Percentiles rank a stretch among this genome's conserved stretches.
Conservation (phyloP, 441 rosid species). For the Biscutella auriculata region DNA sequence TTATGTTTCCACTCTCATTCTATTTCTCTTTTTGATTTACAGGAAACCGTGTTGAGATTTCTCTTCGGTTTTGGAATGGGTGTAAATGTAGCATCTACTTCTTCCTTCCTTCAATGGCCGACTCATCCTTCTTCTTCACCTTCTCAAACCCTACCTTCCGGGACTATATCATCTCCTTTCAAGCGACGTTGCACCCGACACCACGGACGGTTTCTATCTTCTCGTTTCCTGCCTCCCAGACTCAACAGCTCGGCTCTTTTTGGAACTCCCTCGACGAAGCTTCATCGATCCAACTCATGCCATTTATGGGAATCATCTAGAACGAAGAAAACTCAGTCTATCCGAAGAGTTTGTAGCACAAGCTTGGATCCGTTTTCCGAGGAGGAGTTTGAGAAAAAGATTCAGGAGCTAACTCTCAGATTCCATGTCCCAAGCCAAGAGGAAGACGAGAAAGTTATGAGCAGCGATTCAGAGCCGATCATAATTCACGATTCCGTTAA, state of each 20-base stretch:
- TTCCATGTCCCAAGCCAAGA: constrained; percentile 32
- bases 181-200: constrained; percentile 7
- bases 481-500: constrained; percentile 8
- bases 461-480: constrained; percentile 11
- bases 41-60: no score
- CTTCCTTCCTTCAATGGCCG: constrained; percentile 41
- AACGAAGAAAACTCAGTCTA: neutral
- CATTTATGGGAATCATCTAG: constrained; percentile 24
- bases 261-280: constrained; percentile 25
- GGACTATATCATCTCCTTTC: constrained; percentile 35
- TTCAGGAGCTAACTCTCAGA: constrained; percentile 41
- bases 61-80: constrained; percentile 35
- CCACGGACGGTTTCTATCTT: constrained; percentile 16
- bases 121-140: constrained; percentile 44
- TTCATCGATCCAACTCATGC: constrained; percentile 30
- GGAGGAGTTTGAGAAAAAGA: constrained; percentile 50
- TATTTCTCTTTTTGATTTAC: neutral
- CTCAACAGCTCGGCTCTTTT: constrained; percentile 36
- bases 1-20: no score
- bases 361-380: constrained; percentile 43
- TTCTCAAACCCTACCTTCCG: constrained; percentile 48
- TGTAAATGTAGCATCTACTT: constrained; percentile 38
- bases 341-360: constrained; percentile 39
- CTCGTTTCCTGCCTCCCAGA: constrained; percentile 27
- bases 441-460: neutral